phyloP scores from a whole-genome alignment of 495 filamentous ascomycete species.

The Aspergillus incahuasiensis region DNA sequence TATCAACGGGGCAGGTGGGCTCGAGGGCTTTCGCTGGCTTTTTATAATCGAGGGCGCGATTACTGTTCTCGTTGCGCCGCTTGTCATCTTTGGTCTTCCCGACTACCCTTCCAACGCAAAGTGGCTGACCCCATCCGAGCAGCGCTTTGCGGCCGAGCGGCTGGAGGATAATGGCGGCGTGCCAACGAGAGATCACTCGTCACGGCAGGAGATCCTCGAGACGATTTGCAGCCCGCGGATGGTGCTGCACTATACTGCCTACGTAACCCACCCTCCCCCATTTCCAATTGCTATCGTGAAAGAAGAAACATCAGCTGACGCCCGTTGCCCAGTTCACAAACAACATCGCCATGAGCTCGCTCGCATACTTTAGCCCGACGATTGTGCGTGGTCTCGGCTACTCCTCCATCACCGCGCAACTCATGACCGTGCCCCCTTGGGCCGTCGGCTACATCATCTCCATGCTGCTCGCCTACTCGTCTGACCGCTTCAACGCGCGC shows the following conservation, averaged over 20 bases:
- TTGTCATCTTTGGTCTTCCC: constrained; percentile 58
- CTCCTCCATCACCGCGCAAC: constrained; percentile 54
- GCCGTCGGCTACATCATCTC: constrained; percentile 62
- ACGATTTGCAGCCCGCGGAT: too few relatives aligned
- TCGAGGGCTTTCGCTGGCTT: constrained; percentile 68
- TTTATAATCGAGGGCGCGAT: constrained; percentile 63
- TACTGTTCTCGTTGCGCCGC: constrained; percentile 27
- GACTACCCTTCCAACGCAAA: constrained; percentile 57
- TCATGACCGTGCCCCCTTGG: constrained; percentile 75
- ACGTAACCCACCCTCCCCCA: too few relatives aligned
- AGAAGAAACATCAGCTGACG: too few relatives aligned
- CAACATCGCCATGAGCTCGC: constrained; percentile 29
- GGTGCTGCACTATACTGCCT: constrained; percentile 55
- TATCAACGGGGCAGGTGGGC: constrained; percentile 56
- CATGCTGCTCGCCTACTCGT: constrained; percentile 56
- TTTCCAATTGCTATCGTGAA: too few relatives aligned
- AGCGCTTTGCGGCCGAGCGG: constrained; percentile 18
- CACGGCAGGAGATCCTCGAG: too few relatives aligned
- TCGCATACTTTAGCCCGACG: constrained; percentile 56
- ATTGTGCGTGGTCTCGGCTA: constrained; percentile 64
- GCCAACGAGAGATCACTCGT: too few relatives aligned
- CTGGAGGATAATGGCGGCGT: too few relatives aligned
- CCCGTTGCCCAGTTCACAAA: too few relatives aligned
- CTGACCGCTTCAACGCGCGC: constrained; percentile 55
- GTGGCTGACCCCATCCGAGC: constrained; percentile 43